phyloP scores from a whole-genome alignment of 2,329 filamentous ascomycete genomes.

The Clarireedia paspali region DNA sequence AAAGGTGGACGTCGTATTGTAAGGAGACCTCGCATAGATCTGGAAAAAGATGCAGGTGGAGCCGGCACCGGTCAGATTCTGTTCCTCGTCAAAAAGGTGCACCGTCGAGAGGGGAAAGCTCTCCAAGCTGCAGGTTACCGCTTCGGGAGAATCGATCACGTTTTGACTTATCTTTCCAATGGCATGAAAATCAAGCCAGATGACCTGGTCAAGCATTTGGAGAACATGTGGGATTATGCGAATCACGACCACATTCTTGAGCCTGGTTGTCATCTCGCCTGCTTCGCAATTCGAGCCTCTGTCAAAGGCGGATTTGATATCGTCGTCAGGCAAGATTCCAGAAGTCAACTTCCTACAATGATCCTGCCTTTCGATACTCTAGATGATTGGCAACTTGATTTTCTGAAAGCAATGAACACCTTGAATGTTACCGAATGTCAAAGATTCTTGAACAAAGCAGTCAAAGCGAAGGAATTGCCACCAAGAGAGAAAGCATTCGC shows the following conservation, averaged over 20 bases:
- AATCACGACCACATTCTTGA: slow-evolving; percentile 39
- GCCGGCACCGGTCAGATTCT: slow-evolving; percentile 50
- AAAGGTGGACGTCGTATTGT: slow-evolving; percentile 1
- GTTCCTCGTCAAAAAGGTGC: slow-evolving; percentile 64
- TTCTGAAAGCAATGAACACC: slow-evolving; percentile 36
- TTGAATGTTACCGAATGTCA: slow-evolving; percentile 41
- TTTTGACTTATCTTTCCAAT: slow-evolving; percentile 59
- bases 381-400: slow-evolving; percentile 45
- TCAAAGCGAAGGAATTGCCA: slow-evolving; percentile 31
- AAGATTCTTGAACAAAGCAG: slow-evolving; percentile 27
- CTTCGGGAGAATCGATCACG: slow-evolving; percentile 65
- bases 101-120: slow-evolving; percentile 49
- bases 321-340: slow-evolving; percentile 33
- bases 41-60: slow-evolving; percentile 3
- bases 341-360: slow-evolving; percentile 54
- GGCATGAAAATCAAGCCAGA: slow-evolving; percentile 65
- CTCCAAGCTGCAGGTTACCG: slow-evolving; percentile 67
- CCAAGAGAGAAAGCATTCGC: slow-evolving; percentile 38
- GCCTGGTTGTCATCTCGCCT: slow-evolving; percentile 48
- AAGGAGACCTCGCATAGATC: slow-evolving; percentile 1
- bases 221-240: slow-evolving; percentile 55
- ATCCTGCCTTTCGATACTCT: slow-evolving; percentile 46
- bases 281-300: slow-evolving; percentile 47
- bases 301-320: slow-evolving; percentile 35
- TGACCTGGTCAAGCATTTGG: slow-evolving; percentile 54